Conservation (phyloP, 2,329 filamentous ascomycete genomes). For the Paraconiothyrium brasiliense region DNA sequence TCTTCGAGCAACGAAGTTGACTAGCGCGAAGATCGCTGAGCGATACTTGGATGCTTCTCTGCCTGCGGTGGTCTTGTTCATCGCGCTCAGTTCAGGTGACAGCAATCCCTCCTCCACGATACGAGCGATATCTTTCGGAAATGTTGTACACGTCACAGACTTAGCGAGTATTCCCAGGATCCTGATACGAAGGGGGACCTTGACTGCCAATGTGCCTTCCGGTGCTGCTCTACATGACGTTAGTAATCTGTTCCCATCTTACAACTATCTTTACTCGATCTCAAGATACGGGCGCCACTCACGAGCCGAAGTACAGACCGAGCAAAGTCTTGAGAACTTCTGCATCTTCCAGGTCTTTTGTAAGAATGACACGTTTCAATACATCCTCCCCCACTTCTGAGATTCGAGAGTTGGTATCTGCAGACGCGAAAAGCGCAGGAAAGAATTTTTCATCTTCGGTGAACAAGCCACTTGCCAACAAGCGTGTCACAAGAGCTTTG, state of each 20-base stretch:
- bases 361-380: constrained; percentile 76
- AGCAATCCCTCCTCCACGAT: constrained; percentile 74
- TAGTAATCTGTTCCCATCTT: constrained; percentile 1
- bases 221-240: constrained; percentile 24
- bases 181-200: constrained; percentile 78
- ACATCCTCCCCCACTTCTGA: constrained; percentile 88
- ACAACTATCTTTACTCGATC: background rate
- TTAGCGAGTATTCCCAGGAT: constrained; percentile 80
- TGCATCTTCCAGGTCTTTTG: constrained; percentile 76
- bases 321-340: constrained; percentile 73
- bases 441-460: constrained; percentile 83
- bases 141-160: constrained; percentile 76
- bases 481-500: constrained; percentile 73
- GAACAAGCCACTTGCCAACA: constrained; percentile 88
- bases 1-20: constrained; percentile 85
- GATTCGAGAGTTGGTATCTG: constrained; percentile 82
- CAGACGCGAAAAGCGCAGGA: constrained; percentile 82
- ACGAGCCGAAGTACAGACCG: constrained; percentile 71
- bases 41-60: constrained; percentile 83
- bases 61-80: constrained; percentile 60
- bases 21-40: constrained; percentile 83
- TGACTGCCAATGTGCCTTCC: constrained; percentile 58
- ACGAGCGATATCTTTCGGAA: constrained; percentile 72
- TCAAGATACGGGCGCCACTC: constrained; percentile 19
- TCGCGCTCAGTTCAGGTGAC: constrained; percentile 48